Percentiles rank a stretch among this genome's conserved stretches.
phyloP scores from a whole-genome alignment of 164 flowering plant genomes.

The Stephania japonica region DNA sequence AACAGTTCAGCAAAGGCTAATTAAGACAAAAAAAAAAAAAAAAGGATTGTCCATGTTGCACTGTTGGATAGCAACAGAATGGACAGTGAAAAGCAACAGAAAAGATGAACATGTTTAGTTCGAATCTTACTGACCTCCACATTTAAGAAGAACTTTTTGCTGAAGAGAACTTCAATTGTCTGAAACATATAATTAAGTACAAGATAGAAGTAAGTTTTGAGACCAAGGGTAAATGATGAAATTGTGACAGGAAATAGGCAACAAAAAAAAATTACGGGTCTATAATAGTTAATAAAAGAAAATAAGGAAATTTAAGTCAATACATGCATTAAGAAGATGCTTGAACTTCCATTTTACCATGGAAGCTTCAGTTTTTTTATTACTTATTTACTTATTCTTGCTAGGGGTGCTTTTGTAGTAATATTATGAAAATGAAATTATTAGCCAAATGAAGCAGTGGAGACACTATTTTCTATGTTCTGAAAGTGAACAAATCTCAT shows the following conservation, averaged over 20 bases:
- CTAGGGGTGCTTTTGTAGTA: no score
- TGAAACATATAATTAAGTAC: constrained; percentile 31
- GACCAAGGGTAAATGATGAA: background rate
- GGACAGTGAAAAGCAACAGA: constrained; percentile 3
- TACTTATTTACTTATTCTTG: no score
- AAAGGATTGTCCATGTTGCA: background rate
- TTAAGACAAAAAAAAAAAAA: background rate
- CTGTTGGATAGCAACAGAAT: background rate
- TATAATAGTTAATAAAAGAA: background rate
- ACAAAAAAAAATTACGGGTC: background rate
- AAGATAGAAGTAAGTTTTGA: background rate
- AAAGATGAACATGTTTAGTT: background rate
- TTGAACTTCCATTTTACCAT: background rate
- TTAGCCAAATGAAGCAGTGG: no score
- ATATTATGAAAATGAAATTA: no score
- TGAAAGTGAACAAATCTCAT: no score
- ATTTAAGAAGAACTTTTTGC: constrained; percentile 57
- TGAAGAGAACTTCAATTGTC: constrained; percentile 89
- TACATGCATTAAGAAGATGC: background rate
- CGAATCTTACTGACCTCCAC: constrained; percentile 63
- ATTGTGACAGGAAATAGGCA: background rate
- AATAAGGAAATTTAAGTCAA: background rate
- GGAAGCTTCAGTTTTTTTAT: background rate
- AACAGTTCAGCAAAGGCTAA: background rate
- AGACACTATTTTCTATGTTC: no score